These are phyloP conservation scores for Gaertneriomyces semiglobifer DNA, from an alignment of 192 early-diverging fungal species.

Conservation along the genomic window DNA sequence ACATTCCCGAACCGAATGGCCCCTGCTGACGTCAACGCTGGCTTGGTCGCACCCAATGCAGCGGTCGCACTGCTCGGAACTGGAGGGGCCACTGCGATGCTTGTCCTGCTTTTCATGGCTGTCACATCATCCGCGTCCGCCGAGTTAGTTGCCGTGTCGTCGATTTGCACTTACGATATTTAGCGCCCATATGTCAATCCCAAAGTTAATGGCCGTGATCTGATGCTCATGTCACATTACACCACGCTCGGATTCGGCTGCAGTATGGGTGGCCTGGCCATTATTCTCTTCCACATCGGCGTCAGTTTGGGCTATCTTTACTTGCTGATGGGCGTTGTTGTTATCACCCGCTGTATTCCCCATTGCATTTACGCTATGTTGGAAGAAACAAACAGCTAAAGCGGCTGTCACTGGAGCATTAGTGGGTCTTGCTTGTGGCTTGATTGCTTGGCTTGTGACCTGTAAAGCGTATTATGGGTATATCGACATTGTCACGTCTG, in stretches of 20 bases:
- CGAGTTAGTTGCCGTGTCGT: slow-evolving; percentile 72
- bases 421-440: slow-evolving; percentile 49
- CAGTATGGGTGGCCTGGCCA: slow-evolving; percentile 66
- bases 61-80: slow-evolving; percentile 61
- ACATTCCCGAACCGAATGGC: slow-evolving; percentile 53
- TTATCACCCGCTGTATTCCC: slow-evolving; percentile 55
- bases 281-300: slow-evolving; percentile 60
- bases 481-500: slow-evolving; percentile 55
- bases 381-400: slow-evolving; percentile 58
- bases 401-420: slow-evolving; percentile 56
- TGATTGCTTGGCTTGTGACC: slow-evolving; percentile 60
- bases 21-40: slow-evolving; percentile 58
- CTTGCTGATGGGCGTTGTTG: slow-evolving; percentile 63
- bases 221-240: slow-evolving; percentile 51
- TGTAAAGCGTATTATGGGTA: slow-evolving; percentile 51
- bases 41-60: slow-evolving; percentile 63
- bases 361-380: slow-evolving; percentile 61
- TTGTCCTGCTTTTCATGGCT: slow-evolving; percentile 73
- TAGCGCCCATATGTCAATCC: slow-evolving; percentile 71
- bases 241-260: slow-evolving; percentile 60
- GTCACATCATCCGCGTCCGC: slow-evolving; percentile 73
- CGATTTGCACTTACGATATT: slow-evolving; percentile 68
- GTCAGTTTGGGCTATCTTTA: slow-evolving; percentile 63
- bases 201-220: slow-evolving; percentile 54
- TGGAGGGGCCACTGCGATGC: slow-evolving; percentile 60